Conservation (phyloP, 352 stramenopile genomes). For the Pythium dissotocum region DNA sequence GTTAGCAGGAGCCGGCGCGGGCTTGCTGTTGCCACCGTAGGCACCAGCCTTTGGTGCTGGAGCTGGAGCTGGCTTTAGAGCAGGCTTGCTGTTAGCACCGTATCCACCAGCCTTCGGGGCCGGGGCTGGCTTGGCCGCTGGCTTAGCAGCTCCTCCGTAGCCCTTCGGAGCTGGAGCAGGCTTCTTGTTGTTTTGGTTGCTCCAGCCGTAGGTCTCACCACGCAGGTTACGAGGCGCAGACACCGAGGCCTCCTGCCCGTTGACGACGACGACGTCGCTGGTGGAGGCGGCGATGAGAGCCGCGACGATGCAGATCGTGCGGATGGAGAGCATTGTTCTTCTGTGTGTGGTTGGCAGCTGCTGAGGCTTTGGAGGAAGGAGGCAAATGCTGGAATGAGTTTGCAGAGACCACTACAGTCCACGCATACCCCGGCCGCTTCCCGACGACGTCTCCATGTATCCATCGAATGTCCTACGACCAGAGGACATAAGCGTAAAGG, state of each 20-base stretch:
- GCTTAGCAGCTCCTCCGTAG: too few relatives aligned
- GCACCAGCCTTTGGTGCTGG: background rate
- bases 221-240: constrained; percentile 1
- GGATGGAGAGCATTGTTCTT: constrained; percentile 10
- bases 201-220: constrained; percentile 7
- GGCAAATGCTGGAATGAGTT: constrained; percentile 15
- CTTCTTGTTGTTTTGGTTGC: constrained; percentile 7
- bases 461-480: too few relatives aligned
- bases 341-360: too few relatives aligned
- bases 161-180: background rate
- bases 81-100: too few relatives aligned
- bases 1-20: too few relatives aligned
- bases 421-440: too few relatives aligned
- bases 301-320: constrained; percentile 8
- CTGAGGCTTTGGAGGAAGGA: background rate
- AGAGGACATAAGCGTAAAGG: too few relatives aligned
- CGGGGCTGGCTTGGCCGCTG: too few relatives aligned
- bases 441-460: too few relatives aligned
- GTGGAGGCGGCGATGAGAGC: constrained; percentile 8
- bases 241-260: background rate
- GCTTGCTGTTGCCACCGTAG: background rate
- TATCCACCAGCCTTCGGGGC: too few relatives aligned
- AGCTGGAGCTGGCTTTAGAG: too few relatives aligned
- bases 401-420: too few relatives aligned
- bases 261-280: background rate